Percentiles rank a stretch among this genome's conserved stretches.
phyloP scores from a whole-genome alignment of 352 stramenopile species.

The Globisporangium spiculum region DNA sequence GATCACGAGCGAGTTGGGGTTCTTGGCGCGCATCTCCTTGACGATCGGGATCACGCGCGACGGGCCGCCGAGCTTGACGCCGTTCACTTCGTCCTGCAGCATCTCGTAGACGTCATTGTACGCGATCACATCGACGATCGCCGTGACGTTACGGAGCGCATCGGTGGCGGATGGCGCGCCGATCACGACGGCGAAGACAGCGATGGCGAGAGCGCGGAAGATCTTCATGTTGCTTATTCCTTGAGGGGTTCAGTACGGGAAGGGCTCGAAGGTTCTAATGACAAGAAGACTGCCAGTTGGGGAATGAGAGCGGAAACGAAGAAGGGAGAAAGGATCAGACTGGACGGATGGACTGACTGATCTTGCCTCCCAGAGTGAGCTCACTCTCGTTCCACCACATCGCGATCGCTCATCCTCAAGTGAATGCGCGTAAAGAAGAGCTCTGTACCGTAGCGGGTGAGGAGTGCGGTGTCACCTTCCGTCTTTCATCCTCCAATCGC shows the following conservation, averaged over 20 bases:
- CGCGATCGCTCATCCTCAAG: background rate
- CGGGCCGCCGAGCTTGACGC: slow-evolving; percentile 60
- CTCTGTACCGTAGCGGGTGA: background rate
- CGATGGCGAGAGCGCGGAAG: slow-evolving; percentile 25
- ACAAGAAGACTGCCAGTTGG: slow-evolving; percentile 18
- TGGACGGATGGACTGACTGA: background rate
- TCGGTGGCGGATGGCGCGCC: background rate
- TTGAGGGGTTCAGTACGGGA: background rate
- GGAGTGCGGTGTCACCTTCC: background rate
- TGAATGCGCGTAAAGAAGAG: slow-evolving; percentile 4
- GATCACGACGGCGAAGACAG: slow-evolving; percentile 23
- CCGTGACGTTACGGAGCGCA: slow-evolving; percentile 32
- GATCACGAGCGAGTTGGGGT: slow-evolving; percentile 34
- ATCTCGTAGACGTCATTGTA: slow-evolving; percentile 86
- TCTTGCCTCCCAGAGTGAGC: background rate
- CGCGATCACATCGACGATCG: slow-evolving; percentile 60
- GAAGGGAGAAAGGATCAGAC: background rate
- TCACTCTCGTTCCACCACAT: background rate
- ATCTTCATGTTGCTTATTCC: slow-evolving; percentile 24
- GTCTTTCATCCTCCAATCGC: background rate
- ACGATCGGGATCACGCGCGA: slow-evolving; percentile 62
- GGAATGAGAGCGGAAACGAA: slow-evolving; percentile 18
- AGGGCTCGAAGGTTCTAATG: slow-evolving; percentile 5
- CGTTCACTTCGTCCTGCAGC: slow-evolving; percentile 52
- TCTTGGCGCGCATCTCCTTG: slow-evolving; percentile 45